Evolutionary conservation across 2,329 filamentous ascomycete species (phyloP).

Genomic region (Sporothrix dimorphospora): DNA sequence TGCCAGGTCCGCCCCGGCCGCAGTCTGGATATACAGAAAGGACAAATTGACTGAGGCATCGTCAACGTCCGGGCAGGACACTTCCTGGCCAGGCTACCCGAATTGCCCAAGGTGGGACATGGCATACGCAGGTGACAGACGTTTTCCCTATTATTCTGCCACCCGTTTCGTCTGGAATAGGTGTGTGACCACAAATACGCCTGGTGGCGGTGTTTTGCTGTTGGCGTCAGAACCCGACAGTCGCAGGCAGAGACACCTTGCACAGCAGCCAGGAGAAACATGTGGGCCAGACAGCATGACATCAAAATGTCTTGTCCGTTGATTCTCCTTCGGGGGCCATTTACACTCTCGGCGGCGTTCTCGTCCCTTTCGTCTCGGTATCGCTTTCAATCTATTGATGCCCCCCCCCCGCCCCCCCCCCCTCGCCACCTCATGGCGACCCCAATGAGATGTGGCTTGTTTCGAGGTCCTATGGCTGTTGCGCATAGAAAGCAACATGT

Average conservation of each 20-base stretch:
- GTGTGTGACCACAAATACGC: no score
- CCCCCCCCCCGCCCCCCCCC: no score
- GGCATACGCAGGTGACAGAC: neutral
- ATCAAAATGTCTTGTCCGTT: constrained; percentile 3
- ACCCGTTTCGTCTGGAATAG: constrained; percentile 4
- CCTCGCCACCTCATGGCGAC: neutral
- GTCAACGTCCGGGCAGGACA: neutral
- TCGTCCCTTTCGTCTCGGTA: neutral
- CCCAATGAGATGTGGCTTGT: neutral
- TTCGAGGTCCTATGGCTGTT: constrained; percentile 11
- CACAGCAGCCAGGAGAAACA: constrained; percentile 13
- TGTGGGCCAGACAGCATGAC: constrained; percentile 14
- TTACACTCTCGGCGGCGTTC: neutral
- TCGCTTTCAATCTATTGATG: neutral
- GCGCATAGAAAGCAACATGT: neutral
- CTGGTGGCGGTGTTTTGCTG: neutral
- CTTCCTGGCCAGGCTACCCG: neutral
- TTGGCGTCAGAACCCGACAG: neutral
- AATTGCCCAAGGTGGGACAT: neutral
- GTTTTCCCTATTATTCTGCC: neutral
- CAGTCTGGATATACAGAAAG: no score
- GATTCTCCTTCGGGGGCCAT: neutral
- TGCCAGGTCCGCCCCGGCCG: neutral
- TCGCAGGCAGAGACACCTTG: constrained; percentile 8
- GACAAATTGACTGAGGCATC: no score